Evolutionary conservation across 2,329 filamentous ascomycete genomes (phyloP), one percentile per base, ranked within the genome.

Genomic region (Colletotrichum eleusines): DNA sequence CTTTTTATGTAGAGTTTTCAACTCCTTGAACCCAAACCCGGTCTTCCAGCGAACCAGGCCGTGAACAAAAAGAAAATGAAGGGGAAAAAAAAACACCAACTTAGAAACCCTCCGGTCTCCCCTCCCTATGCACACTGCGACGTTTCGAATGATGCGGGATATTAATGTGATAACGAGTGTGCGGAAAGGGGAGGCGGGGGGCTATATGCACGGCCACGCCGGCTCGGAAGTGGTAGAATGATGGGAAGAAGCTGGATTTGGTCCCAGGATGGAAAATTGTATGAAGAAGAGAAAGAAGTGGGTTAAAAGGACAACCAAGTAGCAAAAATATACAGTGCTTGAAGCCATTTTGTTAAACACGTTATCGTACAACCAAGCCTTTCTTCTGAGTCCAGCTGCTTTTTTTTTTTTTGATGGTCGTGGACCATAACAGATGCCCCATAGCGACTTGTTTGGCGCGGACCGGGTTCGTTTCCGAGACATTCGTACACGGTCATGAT

Each of bases 1-100:
- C 48, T 58, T 53, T 62, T 58, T 5, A 38, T 51, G 26, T 5
- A 44, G 58, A 33, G 38, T 54, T 48, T 58, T 23, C 38, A 63
- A 55, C 58, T 69, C 58, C 38, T 68, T 48, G 57, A 42, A 58
- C 44, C 58, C 58, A 53, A 33, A 55, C 46, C 51, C 31, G 53
- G 64, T 71, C 68, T 59, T 71, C 64, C 65, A 69, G 65, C 51
- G 64, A 71, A 54, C 64, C 64, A 42, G 23, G 46, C 20, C 53
- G 23, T 63, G 59, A 63, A 53, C 35, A 66, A 62, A 67, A n/a
- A 20, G 26, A 35, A 33, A 57, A 20, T 26, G 6, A 40, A 28
- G 26, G 9, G 1, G 4, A n/a, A 20, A 9, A 9, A 42, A 8
- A 51, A 40, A 18, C 59, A 35, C 16, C 16, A 51, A 26, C 12